phyloP scores from a whole-genome alignment of 2,329 filamentous ascomycete species.

The Cladophialophora psammophila region DNA sequence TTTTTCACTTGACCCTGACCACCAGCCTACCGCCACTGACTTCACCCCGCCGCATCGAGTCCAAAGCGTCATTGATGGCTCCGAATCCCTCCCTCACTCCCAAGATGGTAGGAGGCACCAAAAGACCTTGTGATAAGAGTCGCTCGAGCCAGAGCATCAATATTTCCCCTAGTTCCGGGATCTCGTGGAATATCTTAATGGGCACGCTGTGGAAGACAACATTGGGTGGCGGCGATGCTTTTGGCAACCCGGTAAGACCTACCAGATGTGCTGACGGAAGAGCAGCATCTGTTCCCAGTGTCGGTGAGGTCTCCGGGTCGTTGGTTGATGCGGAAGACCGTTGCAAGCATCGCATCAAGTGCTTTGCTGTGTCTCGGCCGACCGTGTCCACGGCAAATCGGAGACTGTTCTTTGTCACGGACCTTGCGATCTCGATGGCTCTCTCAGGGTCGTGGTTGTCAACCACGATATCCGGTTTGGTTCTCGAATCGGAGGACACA shows the following conservation, averaged over 20 bases:
- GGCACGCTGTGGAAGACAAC: conserved; percentile 68
- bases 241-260: conserved; percentile 72
- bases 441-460: conserved; percentile 71
- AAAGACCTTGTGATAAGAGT: conserved; percentile 63
- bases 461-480: conserved; percentile 66
- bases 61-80: conserved; percentile 72
- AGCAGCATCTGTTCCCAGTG: neutral
- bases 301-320: neutral
- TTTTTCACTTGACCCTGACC: conserved; percentile 48
- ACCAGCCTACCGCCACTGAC: conserved; percentile 74
- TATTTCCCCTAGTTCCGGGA: conserved; percentile 67
- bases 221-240: conserved; percentile 51
- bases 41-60: conserved; percentile 69
- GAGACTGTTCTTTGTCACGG: conserved; percentile 62
- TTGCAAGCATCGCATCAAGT: conserved; percentile 63
- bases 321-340: conserved; percentile 26
- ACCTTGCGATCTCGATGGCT: conserved; percentile 70
- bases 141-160: conserved; percentile 72
- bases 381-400: conserved; percentile 74
- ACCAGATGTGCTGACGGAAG: conserved; percentile 65
- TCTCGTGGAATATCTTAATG: conserved; percentile 78
- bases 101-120: conserved; percentile 70
- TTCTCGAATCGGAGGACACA: conserved; percentile 18
- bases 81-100: conserved; percentile 66
- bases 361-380: conserved; percentile 68